Base-by-base conservation (phyloP, 2,329 filamentous ascomycete species). In the Ceratocystis variospora region DNA sequence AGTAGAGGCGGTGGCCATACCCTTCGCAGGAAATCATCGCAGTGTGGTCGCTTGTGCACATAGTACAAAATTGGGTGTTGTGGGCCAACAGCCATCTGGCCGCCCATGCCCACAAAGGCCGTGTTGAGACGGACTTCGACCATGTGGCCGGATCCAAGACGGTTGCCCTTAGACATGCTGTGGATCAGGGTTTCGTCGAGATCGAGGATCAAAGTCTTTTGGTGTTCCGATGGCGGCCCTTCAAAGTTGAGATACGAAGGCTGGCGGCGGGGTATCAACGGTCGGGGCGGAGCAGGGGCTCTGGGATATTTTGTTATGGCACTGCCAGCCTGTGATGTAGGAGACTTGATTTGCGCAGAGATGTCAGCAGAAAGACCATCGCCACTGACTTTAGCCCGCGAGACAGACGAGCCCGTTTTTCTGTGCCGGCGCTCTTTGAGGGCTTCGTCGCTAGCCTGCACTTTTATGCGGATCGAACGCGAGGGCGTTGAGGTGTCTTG, bases 61-160 rank as follows among this genome's bases (percentile, higher is more conserved):
- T 96, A 99, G 79, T 99, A 99, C 69, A 99, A 78, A 70, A 99
- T 97, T 0, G 94, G 94, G 73, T 99, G 92, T 73, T 96, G 93
- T 50, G 91, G 90, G 6, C 89, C 90, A 31, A 89, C 78, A 25
- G 80, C 82, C 22, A 84, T 79, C 70, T 86, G 82, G 31, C 87
- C 86, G 41, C 84, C 85, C 61, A 84, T 82, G 65, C 84, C 86
- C 57, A 90, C 82, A 66, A 84, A 77, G 69, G 85, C 86, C 67
- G 87, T 87, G 74, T 88, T 89, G 68, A 96, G 81, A 72, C 91
- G 91, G 69, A 99, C 94, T 77, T 99, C 94, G 64, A 99, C 92
- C 94, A 99, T 99, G 77, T 99, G 94, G 19, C 94, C 94, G 22
- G 90, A 93, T 72, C 90, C 93, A 87, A 96, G 96, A 68, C 93